Evolutionary conservation across 1,139 yeast species (phyloP).

Genomic region (Geotrichum klebahnii): DNA sequence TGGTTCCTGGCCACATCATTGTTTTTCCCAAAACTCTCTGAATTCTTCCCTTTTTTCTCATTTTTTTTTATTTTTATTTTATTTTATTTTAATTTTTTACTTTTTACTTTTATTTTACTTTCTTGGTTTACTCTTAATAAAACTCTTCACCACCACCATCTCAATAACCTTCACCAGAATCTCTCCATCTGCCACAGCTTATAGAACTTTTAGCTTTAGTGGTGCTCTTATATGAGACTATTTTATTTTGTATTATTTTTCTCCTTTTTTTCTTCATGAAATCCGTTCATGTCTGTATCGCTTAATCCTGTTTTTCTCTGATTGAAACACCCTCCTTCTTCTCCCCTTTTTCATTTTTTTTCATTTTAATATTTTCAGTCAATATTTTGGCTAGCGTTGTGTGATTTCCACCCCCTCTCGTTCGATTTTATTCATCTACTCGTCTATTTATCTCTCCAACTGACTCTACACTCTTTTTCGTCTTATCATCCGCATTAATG

Average conservation of each 20-base stretch:
- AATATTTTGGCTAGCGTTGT: too few species aligned
- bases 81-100: neutral
- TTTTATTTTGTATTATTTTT: too few species aligned
- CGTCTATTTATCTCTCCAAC: neutral
- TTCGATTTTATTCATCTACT: neutral
- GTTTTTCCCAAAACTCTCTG: neutral
- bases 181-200: neutral
- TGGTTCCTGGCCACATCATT: neutral
- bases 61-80: slow-evolving; percentile 1
- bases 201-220: neutral
- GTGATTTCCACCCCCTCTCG: neutral
- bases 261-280: too few species aligned
- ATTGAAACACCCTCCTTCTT: neutral
- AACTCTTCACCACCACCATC: neutral
- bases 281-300: neutral
- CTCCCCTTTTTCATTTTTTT: neutral
- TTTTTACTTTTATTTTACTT: neutral
- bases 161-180: neutral
- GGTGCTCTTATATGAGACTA: too few species aligned
- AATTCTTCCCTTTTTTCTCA: neutral
- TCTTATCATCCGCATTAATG: slow-evolving; percentile 5
- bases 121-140: neutral
- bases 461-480: neutral
- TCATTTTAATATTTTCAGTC: neutral
- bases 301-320: neutral